Evolutionary conservation across 495 filamentous ascomycete species (phyloP).

Genomic region (Haplographium delicatum): DNA sequence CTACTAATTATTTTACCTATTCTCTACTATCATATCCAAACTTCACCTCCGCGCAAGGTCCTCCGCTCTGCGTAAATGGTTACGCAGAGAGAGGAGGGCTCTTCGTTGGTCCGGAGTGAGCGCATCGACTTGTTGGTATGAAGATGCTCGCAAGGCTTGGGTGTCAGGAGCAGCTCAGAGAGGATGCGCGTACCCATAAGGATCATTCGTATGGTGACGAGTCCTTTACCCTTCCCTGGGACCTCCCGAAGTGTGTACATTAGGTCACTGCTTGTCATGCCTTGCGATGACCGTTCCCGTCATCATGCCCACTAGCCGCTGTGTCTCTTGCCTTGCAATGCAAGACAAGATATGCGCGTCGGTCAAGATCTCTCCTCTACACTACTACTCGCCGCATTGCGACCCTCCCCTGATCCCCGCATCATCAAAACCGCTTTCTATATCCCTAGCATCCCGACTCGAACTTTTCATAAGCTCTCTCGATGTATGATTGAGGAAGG

Average conservation of each 20-base stretch:
- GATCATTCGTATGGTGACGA: conserved; percentile 29
- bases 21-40: neutral
- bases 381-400: too few relatives aligned
- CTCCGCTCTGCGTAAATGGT: conserved; percentile 15
- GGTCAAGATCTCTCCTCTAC: too few relatives aligned
- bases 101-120: conserved; percentile 18
- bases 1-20: neutral
- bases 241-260: conserved; percentile 18
- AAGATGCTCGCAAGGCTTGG: conserved; percentile 1
- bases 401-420: too few relatives aligned
- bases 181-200: conserved; percentile 31
- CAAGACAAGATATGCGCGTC: too few relatives aligned
- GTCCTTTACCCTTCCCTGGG: conserved; percentile 30
- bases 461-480: conserved; percentile 7
- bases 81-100: conserved; percentile 27
- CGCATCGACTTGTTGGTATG: conserved; percentile 20
- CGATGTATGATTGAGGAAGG: too few relatives aligned
- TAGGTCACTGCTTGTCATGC: neutral
- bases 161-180: conserved; percentile 19
- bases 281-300: neutral
- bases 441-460: conserved; percentile 11
- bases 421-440: conserved; percentile 13
- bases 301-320: neutral
- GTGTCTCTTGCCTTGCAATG: too few relatives aligned
- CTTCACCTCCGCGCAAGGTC: neutral